phyloP scores from a whole-genome alignment of 179 eudicot genomes.

The Spergularia azorica region DNA sequence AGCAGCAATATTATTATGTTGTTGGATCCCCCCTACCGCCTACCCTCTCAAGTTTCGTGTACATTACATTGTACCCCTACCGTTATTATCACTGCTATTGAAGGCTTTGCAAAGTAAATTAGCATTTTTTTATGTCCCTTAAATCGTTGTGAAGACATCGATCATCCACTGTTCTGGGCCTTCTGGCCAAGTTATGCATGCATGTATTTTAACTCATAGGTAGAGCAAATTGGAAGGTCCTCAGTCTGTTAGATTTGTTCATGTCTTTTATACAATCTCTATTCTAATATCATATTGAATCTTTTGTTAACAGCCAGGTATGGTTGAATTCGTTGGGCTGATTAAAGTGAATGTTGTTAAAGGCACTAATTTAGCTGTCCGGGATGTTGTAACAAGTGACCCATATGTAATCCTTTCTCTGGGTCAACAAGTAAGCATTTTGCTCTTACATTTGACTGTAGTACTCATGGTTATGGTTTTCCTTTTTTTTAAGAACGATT shows the following conservation, averaged over 20 bases:
- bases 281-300: background rate
- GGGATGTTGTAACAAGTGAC: conserved; percentile 91
- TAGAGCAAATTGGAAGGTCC: background rate
- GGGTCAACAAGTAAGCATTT: conserved; percentile 76
- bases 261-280: no score
- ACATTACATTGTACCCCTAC: background rate
- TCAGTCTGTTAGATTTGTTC: no score
- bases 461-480: conserved; percentile 5
- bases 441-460: background rate
- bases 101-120: background rate
- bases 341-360: conserved; percentile 83
- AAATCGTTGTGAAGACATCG: background rate
- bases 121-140: background rate
- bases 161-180: background rate
- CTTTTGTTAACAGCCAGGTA: conserved; percentile 70
- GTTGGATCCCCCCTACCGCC: no score
- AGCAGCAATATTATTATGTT: background rate
- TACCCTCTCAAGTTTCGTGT: no score
- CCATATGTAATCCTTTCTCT: conserved; percentile 88
- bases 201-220: background rate
- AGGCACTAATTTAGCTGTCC: conserved; percentile 91
- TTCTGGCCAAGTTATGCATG: background rate
- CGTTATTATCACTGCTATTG: background rate
- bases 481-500: background rate
- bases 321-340: conserved; percentile 92